These are phyloP conservation scores for Elsinoe ampelina DNA, from an alignment of 2,329 filamentous ascomycete genomes.

Conservation along the genomic window DNA sequence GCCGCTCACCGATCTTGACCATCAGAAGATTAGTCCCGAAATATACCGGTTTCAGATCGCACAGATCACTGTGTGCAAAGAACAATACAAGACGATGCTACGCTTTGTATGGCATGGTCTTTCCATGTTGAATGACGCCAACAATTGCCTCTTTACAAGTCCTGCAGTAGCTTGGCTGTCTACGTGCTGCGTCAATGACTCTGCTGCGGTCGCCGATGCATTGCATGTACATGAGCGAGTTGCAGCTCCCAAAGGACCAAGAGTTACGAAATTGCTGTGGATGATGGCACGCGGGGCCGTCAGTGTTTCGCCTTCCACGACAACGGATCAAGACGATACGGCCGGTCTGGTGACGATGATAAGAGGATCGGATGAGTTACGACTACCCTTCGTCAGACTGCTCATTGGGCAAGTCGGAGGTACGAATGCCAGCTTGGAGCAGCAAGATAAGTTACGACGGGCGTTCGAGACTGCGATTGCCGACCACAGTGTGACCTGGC, in stretches of 20 bases:
- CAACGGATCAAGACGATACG: neutral
- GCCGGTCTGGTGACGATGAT: neutral
- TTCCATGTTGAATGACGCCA: neutral
- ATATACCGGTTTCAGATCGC: conserved; percentile 15
- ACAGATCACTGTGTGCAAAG: conserved; percentile 11
- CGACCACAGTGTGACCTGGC: conserved; percentile 33
- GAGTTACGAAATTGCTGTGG: conserved; percentile 2
- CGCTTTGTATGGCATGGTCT: conserved; percentile 11
- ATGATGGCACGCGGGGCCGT: neutral
- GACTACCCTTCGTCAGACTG: conserved; percentile 9
- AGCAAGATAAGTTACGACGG: conserved; percentile 26
- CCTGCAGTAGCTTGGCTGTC: conserved; percentile 7
- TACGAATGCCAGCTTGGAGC: conserved; percentile 19
- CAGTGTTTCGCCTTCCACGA: neutral
- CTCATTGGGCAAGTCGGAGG: neutral
- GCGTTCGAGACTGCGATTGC: conserved; percentile 34
- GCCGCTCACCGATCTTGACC: conserved; percentile 11
- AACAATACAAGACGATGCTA: neutral
- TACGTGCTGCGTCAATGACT: neutral
- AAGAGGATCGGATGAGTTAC: conserved; percentile 3
- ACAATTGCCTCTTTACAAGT: neutral
- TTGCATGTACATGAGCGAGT: neutral
- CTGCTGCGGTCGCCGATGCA: neutral
- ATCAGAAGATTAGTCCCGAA: neutral
- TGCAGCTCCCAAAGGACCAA: neutral